Base-by-base conservation (phyloP, 768 basidiomycete genomes). In the Boletus reticulatus region DNA sequence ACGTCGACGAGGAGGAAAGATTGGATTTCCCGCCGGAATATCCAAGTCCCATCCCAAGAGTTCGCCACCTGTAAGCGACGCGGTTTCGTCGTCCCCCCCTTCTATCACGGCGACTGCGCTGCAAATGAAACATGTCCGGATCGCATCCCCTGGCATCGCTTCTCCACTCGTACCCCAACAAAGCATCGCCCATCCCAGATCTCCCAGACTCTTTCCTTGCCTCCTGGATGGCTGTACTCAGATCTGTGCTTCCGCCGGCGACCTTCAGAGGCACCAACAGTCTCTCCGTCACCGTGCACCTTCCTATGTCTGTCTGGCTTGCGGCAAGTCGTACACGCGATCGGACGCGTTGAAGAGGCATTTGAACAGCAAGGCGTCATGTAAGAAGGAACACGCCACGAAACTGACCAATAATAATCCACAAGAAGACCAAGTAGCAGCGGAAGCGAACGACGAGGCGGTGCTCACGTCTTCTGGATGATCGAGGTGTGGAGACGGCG, bases 291-390 rank as follows among this genome's bases (percentile, higher is more conserved):
- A 71, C 42, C 48, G 55, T 52, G 4, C 42, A 3, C 69, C 71
- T 6, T 59, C 64, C 6, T 55, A 60, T 48, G 8, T 5, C 24
- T 73, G 70, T 42, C 36, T 62, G 47, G 64, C 61, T 11, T 71
- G 70, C 20, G 47, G 56, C 42, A 66, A 67, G 57, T 56, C 59
- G 6, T 71, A 70, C 54, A 70, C 71, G 41, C 66, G 70, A 34
- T 16, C 53, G 11, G 71, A 72, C 59, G 71, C 66, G 8, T 56
- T 73, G 55, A 72, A 73, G 66, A 61, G 70, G 59, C 70, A 71
- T 50, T 63, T 71, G 16, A 69, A 62, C 48, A 59, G 56, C 56
- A 69, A 67, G 59, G 62, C 51, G 1, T 48, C 53, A 29, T 73
- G 70, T 57, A 71, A 64, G 60, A 62, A 22, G 48, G 44, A n/a